Evolutionary conservation across 305 asterid species (phyloP).

Genomic region (Vinca major): DNA sequence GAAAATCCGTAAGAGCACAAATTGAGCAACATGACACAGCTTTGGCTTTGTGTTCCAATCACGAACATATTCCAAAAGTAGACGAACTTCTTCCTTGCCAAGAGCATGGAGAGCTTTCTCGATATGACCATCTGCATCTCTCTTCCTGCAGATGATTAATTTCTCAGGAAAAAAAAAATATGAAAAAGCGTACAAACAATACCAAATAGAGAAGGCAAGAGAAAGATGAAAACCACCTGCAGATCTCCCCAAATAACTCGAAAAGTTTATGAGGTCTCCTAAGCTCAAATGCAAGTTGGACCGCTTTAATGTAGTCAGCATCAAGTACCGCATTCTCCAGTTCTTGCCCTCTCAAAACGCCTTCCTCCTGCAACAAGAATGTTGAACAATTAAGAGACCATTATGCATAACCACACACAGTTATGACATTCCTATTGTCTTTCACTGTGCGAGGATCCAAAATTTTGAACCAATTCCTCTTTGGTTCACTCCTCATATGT

Average conservation of each 20-base stretch:
- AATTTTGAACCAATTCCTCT: no score
- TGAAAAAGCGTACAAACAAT: neutral
- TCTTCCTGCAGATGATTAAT: conserved; percentile 35
- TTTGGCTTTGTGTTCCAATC: conserved; percentile 97
- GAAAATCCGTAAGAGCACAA: conserved; percentile 44
- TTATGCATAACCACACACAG: neutral
- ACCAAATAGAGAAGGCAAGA: neutral
- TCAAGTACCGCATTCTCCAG: conserved; percentile 81
- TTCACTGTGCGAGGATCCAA: neutral
- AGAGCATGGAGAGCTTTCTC: conserved; percentile 54
- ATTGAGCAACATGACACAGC: conserved; percentile 72
- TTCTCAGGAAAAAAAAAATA: neutral
- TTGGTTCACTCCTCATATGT: no score
- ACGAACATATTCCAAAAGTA: conserved; percentile 65
- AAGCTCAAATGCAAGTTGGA: conserved; percentile 87
- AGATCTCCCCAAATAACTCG: conserved; percentile 57
- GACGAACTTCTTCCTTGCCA: conserved; percentile 47
- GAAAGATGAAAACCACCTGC: conserved; percentile 36
- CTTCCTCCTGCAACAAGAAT: conserved; percentile 42
- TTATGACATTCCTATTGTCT: neutral
- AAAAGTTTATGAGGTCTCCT: conserved; percentile 80
- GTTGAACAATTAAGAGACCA: neutral
- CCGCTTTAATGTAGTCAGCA: conserved; percentile 65
- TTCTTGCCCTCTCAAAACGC: conserved; percentile 77
- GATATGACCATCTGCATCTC: conserved; percentile 33